phyloP scores from a whole-genome alignment of 2,329 filamentous ascomycete species.

The Pleoardoris graminearum region DNA sequence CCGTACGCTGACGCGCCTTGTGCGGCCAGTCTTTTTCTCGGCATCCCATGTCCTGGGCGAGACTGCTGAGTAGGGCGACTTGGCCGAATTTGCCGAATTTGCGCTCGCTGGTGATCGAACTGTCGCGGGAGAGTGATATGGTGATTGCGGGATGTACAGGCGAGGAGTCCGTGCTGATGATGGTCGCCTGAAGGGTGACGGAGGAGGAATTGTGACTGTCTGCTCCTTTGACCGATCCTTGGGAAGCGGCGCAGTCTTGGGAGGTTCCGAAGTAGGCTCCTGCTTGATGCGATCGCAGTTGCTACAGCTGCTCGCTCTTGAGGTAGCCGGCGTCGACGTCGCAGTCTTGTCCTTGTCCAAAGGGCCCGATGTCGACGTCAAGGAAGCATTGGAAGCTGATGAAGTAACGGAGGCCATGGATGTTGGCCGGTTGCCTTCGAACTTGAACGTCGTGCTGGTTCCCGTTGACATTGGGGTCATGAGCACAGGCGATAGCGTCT shows the following conservation, averaged over 20 bases:
- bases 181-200: constrained; percentile 65
- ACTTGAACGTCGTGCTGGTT: constrained; percentile 57
- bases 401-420: constrained; percentile 42
- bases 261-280: constrained; percentile 26
- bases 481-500: constrained; percentile 72
- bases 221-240: constrained; percentile 42
- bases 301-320: constrained; percentile 45
- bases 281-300: constrained; percentile 39
- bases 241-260: constrained; percentile 40
- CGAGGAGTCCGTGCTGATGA: constrained; percentile 62
- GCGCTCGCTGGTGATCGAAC: constrained; percentile 71
- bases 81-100: constrained; percentile 47
- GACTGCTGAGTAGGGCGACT: constrained; percentile 75
- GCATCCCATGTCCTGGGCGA: constrained; percentile 81
- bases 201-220: constrained; percentile 63
- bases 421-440: constrained; percentile 47
- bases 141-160: constrained; percentile 77
- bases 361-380: constrained; percentile 41
- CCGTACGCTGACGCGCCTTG: constrained; percentile 69
- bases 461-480: constrained; percentile 68
- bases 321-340: constrained; percentile 35
- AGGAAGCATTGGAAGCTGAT: constrained; percentile 41
- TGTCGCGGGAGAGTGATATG: constrained; percentile 61
- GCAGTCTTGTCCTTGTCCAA: constrained; percentile 37
- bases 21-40: constrained; percentile 65